Conservation (phyloP, 257 asterid genomes). For the Przewalskia tangutica region DNA sequence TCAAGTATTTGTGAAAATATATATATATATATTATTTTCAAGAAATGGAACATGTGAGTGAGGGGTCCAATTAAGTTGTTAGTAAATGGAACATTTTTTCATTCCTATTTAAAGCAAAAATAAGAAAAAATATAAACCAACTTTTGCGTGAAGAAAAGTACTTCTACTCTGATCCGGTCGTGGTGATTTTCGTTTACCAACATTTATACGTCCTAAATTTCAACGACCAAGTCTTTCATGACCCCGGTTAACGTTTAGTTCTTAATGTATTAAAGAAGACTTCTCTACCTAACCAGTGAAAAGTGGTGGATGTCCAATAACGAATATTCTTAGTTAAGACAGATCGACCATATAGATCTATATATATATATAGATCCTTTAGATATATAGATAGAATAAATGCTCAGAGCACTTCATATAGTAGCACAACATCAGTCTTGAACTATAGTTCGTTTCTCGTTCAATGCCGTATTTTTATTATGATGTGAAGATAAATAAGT, state of each 20-base stretch:
- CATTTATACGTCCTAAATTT: background rate
- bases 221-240: background rate
- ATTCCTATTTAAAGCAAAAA: background rate
- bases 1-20: background rate
- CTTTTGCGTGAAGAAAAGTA: background rate
- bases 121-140: background rate
- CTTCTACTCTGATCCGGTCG: background rate
- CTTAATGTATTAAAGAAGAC: background rate
- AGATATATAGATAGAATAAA: background rate
- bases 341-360: background rate
- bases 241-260: background rate
- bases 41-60: background rate
- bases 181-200: background rate
- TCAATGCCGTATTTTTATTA: background rate
- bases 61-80: background rate
- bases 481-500: no score
- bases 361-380: background rate
- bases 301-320: background rate
- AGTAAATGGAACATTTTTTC: background rate
- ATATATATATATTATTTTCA: background rate
- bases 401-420: background rate
- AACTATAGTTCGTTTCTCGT: background rate
- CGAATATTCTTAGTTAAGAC: background rate
- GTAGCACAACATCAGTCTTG: background rate
- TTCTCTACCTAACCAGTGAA: background rate